Base-by-base conservation (phyloP, 2,329 filamentous ascomycete species). In the Cordyceps fumosorosea region DNA sequence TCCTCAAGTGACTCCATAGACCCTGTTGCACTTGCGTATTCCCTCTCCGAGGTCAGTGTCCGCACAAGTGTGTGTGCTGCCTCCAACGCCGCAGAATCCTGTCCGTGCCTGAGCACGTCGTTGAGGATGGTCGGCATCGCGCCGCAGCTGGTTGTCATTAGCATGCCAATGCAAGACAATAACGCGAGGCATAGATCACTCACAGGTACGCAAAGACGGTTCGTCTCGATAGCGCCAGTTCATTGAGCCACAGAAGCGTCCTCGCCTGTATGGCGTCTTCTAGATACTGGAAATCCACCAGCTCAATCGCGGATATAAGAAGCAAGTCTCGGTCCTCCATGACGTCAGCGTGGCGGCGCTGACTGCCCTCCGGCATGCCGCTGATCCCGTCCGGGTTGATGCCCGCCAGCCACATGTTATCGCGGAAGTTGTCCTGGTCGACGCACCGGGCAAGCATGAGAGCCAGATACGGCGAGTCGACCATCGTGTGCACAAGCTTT, bases 271-370 rank as follows among this genome's bases (percentile, higher is more conserved):
- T 78, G 1, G 77, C 76, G 62, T 89, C 85, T 62, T 89, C 86
- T 8, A 88, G 74, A 62, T 82, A 83, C 62, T 83, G 81, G 67
- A 89, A 89, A 69, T 89, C 87, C 11, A 89, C 81, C 48, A 89
- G 76, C 68, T 84, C 81, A 61, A 89, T 85, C 1, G 84, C 84
- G 3, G 84, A 83, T 64, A 84, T 85, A 6, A 89, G 77, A 18
- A 89, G 72, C 14, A 89, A 70, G 63, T 88, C 84, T 65, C 84
- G 82, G 64, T 89, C 85, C 59, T 80, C 81, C 67, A 87, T 77
- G 20, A 75, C 73, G 5, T 76, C 72, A 22, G 82, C 70, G 40
- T 71, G 67, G 5, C 69, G 68, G 3, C 68, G 62, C 12, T 71
- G 67, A 8, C 67, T 68, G n/a, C 65, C 66, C 8, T 62, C 66